Base-by-base conservation (phyloP, 2,329 filamentous ascomycete genomes). In the Sclerotinia glacialis region DNA sequence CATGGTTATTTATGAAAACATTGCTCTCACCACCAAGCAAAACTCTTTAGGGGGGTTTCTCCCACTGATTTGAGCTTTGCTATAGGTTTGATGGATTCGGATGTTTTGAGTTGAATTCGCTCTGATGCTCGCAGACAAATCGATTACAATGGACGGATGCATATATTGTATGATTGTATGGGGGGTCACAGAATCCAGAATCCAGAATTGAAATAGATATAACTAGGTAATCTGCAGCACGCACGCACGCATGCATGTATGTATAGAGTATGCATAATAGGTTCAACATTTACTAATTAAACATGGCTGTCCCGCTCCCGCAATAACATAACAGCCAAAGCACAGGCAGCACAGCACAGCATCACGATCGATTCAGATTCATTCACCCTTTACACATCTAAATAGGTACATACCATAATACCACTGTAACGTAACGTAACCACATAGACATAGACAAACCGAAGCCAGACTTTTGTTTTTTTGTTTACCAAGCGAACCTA, bases 1-100 rank as follows among this genome's bases (percentile, higher is more conserved):
- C 62, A 58, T 56, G 52, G 62, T 18, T 34, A 50, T 59, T 49
- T 58, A 50, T 55, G 21, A 34, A 52, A 42, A 59, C 28, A 65
- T 16, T 47, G 42, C 37, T 40, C 42, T 58, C 52, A 40, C 16
- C 42, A 21, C 52, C 62, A 65, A 59, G n/a, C 52, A 59, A 28
- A 49, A 31, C 11, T 14, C 34, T 16, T 18, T 16, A 28, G 50
- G 63, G 53, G 53, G 21, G 5, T 52, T 11, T 26, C 28, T 42
- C 18, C 40, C 23, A 21, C 16, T 37, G 52, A 44, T 40, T 42
- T 28, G 55, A 58, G n/a, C 12, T 28, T 44, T 23, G 23, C 23
- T 34, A 28, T 28, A 53, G 28, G 28, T 53, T 53, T 5, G 21
- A 34, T 16, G 16, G 11, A 21, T 52, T 52, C 50, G 16, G 28